Conservation (phyloP, 257 asterid species). For the Fraxinus americana region DNA sequence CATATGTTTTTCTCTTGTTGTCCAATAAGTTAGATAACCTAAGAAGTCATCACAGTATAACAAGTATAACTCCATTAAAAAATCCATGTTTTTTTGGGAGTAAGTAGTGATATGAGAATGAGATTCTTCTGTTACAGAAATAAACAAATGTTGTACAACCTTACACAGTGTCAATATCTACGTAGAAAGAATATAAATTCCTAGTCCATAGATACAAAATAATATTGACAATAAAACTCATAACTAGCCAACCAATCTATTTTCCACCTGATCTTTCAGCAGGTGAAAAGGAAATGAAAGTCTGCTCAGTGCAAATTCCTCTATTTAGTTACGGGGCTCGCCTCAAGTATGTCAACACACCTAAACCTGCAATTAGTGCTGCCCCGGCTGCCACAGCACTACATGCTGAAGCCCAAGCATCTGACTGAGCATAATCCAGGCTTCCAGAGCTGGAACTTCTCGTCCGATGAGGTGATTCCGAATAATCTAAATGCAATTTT, state of each 20-base stretch:
- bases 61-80: neutral
- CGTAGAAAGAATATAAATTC: neutral
- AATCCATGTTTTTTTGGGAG: neutral
- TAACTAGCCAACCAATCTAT: neutral
- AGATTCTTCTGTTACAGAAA: neutral
- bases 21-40: no score
- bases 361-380: constrained; percentile 76
- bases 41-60: no score
- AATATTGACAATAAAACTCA: neutral
- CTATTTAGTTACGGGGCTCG: constrained; percentile 46
- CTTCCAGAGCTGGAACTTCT: constrained; percentile 41
- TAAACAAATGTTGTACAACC: neutral
- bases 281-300: neutral
- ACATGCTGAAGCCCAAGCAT: constrained; percentile 75
- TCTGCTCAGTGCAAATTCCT: neutral
- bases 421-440: constrained; percentile 55
- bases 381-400: constrained; percentile 90
- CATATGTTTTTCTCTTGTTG: no score
- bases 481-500: constrained; percentile 74
- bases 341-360: constrained; percentile 70
- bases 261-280: neutral
- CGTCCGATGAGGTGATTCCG: constrained; percentile 44
- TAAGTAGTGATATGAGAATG: neutral
- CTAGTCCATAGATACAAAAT: neutral
- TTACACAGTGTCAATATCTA: neutral